phyloP scores from a whole-genome alignment of 2,329 filamentous ascomycete species.

The Pleoardoris graminearum region DNA sequence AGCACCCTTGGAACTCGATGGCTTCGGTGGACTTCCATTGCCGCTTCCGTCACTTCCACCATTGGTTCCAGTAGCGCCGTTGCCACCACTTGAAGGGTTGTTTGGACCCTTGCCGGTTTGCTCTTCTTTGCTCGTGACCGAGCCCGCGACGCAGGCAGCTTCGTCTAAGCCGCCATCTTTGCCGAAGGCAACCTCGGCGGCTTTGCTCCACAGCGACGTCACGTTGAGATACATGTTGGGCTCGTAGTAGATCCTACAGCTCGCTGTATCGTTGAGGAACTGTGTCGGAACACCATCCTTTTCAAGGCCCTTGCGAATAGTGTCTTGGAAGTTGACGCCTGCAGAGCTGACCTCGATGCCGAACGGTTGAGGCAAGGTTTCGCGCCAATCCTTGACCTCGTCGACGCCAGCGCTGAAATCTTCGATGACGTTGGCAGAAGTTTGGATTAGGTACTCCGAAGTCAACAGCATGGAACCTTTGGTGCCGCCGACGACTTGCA shows the following conservation, averaged over 20 bases:
- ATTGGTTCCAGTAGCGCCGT: not conserved
- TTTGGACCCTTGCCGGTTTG: conserved; percentile 32
- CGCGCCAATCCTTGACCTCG: conserved; percentile 24
- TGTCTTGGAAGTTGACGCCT: conserved; percentile 46
- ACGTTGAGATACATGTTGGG: conserved; percentile 57
- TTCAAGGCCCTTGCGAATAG: conserved; percentile 39
- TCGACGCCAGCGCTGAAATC: conserved; percentile 20
- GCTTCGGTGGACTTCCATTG: conserved; percentile 9
- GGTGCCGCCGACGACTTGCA: conserved; percentile 51
- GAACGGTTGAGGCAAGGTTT: conserved; percentile 30
- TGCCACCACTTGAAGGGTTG: conserved; percentile 18
- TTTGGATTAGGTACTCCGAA: conserved; percentile 24
- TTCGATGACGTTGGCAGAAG: conserved; percentile 23
- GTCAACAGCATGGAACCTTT: conserved; percentile 47
- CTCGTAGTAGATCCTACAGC: conserved; percentile 65
- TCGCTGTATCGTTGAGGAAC: conserved; percentile 63
- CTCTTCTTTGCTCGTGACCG: conserved; percentile 29
- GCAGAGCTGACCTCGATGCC: conserved; percentile 28
- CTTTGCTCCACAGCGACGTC: conserved; percentile 56
- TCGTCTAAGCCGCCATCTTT: conserved; percentile 34
- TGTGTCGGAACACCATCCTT: conserved; percentile 54
- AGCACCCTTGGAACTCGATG: conserved; percentile 13
- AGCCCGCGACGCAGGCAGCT: conserved; percentile 32
- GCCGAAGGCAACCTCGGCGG: conserved; percentile 33
- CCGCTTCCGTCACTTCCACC: conserved; percentile 9